Base-by-base conservation (phyloP, 2,329 filamentous ascomycete species). In the Nigrospora sphaerica region DNA sequence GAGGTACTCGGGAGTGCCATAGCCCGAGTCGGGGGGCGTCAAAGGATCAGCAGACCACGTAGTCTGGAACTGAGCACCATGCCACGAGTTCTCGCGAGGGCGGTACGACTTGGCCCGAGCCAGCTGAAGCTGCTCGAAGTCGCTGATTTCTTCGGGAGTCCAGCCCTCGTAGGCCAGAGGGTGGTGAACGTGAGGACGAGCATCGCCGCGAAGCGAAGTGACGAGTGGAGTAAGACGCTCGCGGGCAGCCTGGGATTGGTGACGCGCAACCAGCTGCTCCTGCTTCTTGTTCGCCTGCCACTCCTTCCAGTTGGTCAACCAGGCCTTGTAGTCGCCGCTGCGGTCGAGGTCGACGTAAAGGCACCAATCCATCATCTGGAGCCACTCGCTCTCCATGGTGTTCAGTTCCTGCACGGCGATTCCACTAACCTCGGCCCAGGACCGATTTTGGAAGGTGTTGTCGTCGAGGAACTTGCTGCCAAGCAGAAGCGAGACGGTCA, bases 371-470 rank as follows among this genome's bases (percentile, higher is more conserved):
- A 95, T 93, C 37, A 84, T 83, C 46, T 81, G 75, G 36, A 96
- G 77, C 91, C 91, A 96, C 57, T 95, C 86, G 58, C 85, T 81
- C 72, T 96, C 91, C 64, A 95, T 78, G 49, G 77, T 74, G 69
- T 95, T 95, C 55, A 96, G 76, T 61, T 95, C 89, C 3, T 78
- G 69, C 17, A 95, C 89, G 32, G 84, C 75, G 54, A 96, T 95
- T 51, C 88, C 88, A 67, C 89, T 95, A 44, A 96, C 91, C 62
- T 96, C 91, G 6, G 91, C 88, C 91, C 91, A 96, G 1, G 91
- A 95, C 46, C 88, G 86, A 70, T 95, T 96, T 75, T 95, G 91
- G 69, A 96, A 96, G 6, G 91, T 96, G 69, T 95, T 95, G 74
- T 95, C 91, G 60, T 96, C 91, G 54, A 95, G 74, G 60, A 95